Conservation (phyloP, 208 protist genomes). For the Acanthamoeba sp. region DNA sequence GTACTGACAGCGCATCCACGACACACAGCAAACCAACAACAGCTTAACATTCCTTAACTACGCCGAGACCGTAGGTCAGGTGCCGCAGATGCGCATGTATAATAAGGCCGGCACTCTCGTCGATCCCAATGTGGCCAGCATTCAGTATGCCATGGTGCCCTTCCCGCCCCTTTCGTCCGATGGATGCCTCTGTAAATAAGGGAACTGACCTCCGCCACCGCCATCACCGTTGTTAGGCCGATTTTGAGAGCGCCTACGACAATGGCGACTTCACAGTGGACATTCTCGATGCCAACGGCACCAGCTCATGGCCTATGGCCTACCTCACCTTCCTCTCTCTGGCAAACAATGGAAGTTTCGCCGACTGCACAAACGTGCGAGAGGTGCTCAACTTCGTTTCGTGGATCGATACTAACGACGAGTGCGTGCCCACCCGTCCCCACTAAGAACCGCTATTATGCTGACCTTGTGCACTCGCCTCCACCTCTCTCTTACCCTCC, state of each 20-base stretch:
- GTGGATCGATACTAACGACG: conserved; percentile 42
- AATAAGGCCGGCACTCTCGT: neutral
- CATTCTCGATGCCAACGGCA: neutral
- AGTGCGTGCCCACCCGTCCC: too few relatives aligned
- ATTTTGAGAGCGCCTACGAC: too few relatives aligned
- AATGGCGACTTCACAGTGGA: neutral
- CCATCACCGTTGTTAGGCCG: too few relatives aligned
- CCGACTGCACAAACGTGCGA: conserved; percentile 10
- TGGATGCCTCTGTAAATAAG: too few relatives aligned
- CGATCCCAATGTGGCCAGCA: neutral
- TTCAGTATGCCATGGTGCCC: neutral
- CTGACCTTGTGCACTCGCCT: too few relatives aligned
- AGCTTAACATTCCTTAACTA: conserved; percentile 10
- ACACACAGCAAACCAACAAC: neutral
- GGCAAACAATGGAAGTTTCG: neutral
- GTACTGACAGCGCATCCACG: too few relatives aligned
- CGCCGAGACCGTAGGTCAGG: conserved; percentile 1
- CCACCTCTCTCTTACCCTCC: too few relatives aligned
- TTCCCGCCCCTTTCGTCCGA: too few relatives aligned
- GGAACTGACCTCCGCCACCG: too few relatives aligned
- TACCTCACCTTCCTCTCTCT: conserved; percentile 5
- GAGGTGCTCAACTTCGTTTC: neutral
- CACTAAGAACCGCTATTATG: too few relatives aligned
- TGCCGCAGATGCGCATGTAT: neutral
- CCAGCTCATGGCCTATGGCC: conserved; percentile 44